Evolutionary conservation across 2,329 filamentous ascomycete species (phyloP).

Genomic region (Stachybotrys elegans): DNA sequence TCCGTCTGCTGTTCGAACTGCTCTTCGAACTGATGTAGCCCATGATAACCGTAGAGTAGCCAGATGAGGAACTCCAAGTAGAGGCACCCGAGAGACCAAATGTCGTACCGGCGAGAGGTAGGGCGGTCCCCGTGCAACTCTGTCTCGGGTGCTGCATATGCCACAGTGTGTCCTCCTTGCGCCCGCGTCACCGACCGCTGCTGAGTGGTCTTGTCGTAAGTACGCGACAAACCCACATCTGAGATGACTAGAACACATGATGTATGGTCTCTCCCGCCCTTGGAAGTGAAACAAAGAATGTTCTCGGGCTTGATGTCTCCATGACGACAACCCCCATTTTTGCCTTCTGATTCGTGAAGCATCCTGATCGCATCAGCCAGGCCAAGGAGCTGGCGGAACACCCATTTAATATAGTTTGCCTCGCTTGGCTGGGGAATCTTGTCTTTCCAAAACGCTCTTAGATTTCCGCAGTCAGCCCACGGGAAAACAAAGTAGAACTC

Average conservation of each 20-base stretch:
- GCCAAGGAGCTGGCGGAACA: slow-evolving; percentile 7
- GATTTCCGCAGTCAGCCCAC: slow-evolving; percentile 13
- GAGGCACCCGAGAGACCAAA: slow-evolving; percentile 22
- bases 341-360: background rate
- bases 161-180: background rate
- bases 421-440: background rate
- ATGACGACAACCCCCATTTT: slow-evolving; percentile 2
- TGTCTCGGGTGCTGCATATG: slow-evolving; percentile 6
- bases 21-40: background rate
- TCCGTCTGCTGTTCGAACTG: background rate
- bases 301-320: slow-evolving; percentile 17
- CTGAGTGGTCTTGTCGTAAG: slow-evolving; percentile 1
- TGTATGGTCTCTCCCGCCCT: background rate
- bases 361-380: slow-evolving; percentile 3
- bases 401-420: slow-evolving; percentile 1
- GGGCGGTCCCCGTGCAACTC: background rate
- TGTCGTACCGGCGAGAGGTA: slow-evolving; percentile 16
- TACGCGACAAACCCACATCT: slow-evolving; percentile 4
- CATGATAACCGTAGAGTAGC: slow-evolving; percentile 8
- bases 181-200: background rate
- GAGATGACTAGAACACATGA: slow-evolving; percentile 5
- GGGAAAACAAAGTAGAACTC: slow-evolving; percentile 13
- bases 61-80: slow-evolving; percentile 20
- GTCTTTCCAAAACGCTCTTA: slow-evolving; percentile 11
- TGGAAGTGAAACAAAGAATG: slow-evolving; percentile 9